Conservation (phyloP, 202 grass and related monocot genomes). For the Saccharum hybrid region DNA sequence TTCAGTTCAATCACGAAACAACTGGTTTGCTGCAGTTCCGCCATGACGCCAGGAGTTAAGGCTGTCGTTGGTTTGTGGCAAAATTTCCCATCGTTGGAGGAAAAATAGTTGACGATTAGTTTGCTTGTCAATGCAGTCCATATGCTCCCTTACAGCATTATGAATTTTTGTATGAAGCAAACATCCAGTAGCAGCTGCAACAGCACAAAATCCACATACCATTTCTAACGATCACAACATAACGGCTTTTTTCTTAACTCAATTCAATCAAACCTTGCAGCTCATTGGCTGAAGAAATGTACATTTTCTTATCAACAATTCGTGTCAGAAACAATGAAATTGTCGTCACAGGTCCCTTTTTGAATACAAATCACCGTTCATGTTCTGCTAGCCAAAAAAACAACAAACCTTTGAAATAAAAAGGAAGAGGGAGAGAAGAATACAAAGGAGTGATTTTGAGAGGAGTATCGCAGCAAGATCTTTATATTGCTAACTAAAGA, state of each 20-base stretch:
- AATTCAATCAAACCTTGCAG: slow-evolving; percentile 13
- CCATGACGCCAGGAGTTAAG: no score
- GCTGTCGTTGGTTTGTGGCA: neutral
- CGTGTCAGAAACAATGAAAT: slow-evolving; percentile 42
- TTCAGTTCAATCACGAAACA: neutral
- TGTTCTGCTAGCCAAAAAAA: slow-evolving; percentile 42
- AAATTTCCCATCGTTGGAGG: no score
- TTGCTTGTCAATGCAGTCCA: neutral
- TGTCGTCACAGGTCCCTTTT: slow-evolving; percentile 19
- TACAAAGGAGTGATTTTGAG: slow-evolving; percentile 26
- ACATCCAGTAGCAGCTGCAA: neutral
- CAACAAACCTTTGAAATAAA: slow-evolving; percentile 41
- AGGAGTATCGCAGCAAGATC: slow-evolving; percentile 42
- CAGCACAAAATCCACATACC: neutral
- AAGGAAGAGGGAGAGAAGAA: slow-evolving; percentile 17
- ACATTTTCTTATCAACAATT: slow-evolving; percentile 49
- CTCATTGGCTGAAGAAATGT: slow-evolving; percentile 44
- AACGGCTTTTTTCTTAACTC: neutral
- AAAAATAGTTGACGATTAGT: neutral
- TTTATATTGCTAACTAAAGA: slow-evolving; percentile 57
- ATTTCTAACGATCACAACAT: neutral
- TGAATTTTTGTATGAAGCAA: neutral
- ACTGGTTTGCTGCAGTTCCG: neutral
- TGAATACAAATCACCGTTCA: slow-evolving; percentile 34
- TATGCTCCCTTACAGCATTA: neutral